Evolutionary conservation across 83 land plant genomes (phyloP), one percentile per base, ranked within the genome.

Genomic region (Picea abies): DNA sequence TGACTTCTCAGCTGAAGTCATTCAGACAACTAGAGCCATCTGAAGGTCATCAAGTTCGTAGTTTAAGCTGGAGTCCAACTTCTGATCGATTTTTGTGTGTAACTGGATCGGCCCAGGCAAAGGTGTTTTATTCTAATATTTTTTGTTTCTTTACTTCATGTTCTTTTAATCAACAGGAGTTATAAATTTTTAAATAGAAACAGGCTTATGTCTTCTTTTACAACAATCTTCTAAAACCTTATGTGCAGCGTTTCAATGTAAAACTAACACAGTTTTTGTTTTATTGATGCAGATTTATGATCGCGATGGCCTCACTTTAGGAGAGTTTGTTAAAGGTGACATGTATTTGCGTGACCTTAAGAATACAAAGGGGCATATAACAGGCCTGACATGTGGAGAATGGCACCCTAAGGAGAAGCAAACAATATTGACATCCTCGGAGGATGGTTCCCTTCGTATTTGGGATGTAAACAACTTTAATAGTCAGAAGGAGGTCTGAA

Each of bases 101-200:
- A n/a, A 94, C 99, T 44, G 99, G 99, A 25, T 96, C 99, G 15
- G 99, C 99, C 70, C 95, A 93, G 80, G 99, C 99, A 60, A 98
- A 98, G 98, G 98, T 96, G 60, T 23, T 44, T 49, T n/a, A 11
- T 29, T 12, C 60, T 52, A 12, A 10, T 7, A 25, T 49, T 49
- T 49, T 47, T 76, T 23, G 32, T 12, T 76, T 76, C 56, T 22
- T 76, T 52, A 76, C 11, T 41, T 39, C 1, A 8, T 41, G 25
- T 41, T 17, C 20, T 72, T 49, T 76, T 52, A 39, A 20, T 39
- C 5, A 65, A 47, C 32, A 22, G 52, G 52, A 22, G 52, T 76
- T 76, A 49, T 76, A 52, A 49, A 1, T 49, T 49, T 29, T 49
- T 49, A 10, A 49, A 49, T 5, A 11, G 44, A 32, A 19, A 17